Percentiles rank a stretch among this genome's conserved stretches.
Conservation (phyloP, 2,329 filamentous ascomycete species). For the Colletotrichum brevisporum region DNA sequence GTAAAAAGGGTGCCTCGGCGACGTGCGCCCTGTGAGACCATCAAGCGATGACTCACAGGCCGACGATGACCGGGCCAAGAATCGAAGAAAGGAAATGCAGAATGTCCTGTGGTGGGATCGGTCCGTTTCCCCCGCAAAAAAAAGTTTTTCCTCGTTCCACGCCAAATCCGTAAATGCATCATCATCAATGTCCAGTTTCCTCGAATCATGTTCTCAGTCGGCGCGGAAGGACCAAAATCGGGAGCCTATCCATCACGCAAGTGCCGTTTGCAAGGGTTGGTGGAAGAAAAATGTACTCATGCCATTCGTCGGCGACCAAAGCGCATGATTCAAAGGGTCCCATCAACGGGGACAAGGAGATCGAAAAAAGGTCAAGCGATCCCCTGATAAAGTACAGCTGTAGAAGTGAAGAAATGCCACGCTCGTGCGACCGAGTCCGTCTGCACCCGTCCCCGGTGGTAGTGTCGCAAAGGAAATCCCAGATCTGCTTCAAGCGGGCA, state of each 20-base stretch:
- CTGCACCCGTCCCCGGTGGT: constrained; percentile 31
- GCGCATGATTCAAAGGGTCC: constrained; percentile 40
- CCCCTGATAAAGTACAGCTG: constrained; percentile 52
- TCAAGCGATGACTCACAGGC: constrained; percentile 10
- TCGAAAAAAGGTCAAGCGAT: constrained; percentile 49
- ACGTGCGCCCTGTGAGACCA: background rate
- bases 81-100: constrained; percentile 30
- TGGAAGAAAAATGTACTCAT: constrained; percentile 35
- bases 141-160: constrained; percentile 25
- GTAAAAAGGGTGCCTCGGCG: constrained; percentile 16
- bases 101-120: constrained; percentile 35
- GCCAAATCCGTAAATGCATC: constrained; percentile 42
- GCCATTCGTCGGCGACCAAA: constrained; percentile 40
- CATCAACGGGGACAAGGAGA: constrained; percentile 43
- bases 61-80: constrained; percentile 7
- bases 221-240: constrained; percentile 18
- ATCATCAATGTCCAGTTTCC: constrained; percentile 41
- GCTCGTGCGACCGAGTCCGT: constrained; percentile 26
- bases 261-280: constrained; percentile 30
- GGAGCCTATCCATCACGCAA: constrained; percentile 35
- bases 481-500: constrained; percentile 29
- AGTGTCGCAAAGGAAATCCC: constrained; percentile 33
- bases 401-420: constrained; percentile 49
- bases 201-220: constrained; percentile 32
- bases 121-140: constrained; percentile 24